Evolutionary conservation across 352 stramenopile genomes (phyloP).

Genomic region (Phytophthora sansomeana): DNA sequence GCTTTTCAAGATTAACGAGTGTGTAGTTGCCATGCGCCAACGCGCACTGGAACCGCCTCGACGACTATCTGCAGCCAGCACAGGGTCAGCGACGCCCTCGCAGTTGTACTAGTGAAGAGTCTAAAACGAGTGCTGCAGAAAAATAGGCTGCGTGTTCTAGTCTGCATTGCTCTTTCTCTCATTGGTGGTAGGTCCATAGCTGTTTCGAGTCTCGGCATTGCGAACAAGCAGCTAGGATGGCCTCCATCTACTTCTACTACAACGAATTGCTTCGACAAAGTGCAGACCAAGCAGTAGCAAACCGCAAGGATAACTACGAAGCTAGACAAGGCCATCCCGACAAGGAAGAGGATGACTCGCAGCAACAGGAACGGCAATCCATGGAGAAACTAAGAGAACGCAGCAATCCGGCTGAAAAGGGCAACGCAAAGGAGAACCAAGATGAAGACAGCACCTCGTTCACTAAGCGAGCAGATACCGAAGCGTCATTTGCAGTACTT

Average conservation of each 20-base stretch:
- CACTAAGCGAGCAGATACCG: constrained; percentile 1
- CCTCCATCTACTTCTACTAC: constrained; percentile 43
- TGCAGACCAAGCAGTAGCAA: constrained; percentile 21
- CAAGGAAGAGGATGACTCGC: not conserved
- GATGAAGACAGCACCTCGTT: constrained; percentile 8
- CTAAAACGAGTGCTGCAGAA: constrained; percentile 27
- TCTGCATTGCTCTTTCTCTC: constrained; percentile 18
- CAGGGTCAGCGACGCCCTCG: constrained; percentile 14
- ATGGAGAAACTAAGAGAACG: not conserved
- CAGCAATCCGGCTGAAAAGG: not conserved
- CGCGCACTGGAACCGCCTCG: constrained; percentile 29
- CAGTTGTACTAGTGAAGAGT: constrained; percentile 20
- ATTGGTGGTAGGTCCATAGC: not conserved
- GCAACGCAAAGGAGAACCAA: constrained; percentile 22
- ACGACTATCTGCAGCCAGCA: constrained; percentile 23
- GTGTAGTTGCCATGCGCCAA: constrained; percentile 49
- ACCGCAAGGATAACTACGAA: not conserved
- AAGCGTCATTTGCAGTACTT: constrained; percentile 29
- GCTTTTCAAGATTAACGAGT: constrained; percentile 61
- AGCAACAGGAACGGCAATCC: constrained; percentile 7
- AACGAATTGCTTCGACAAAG: constrained; percentile 39
- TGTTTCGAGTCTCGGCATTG: not conserved
- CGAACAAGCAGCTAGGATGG: constrained; percentile 16
- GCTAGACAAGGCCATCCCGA: too few relatives aligned
- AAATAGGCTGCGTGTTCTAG: too few relatives aligned